phyloP scores from a whole-genome alignment of 139 green algal genomes.

The Zygnema cylindricum region DNA sequence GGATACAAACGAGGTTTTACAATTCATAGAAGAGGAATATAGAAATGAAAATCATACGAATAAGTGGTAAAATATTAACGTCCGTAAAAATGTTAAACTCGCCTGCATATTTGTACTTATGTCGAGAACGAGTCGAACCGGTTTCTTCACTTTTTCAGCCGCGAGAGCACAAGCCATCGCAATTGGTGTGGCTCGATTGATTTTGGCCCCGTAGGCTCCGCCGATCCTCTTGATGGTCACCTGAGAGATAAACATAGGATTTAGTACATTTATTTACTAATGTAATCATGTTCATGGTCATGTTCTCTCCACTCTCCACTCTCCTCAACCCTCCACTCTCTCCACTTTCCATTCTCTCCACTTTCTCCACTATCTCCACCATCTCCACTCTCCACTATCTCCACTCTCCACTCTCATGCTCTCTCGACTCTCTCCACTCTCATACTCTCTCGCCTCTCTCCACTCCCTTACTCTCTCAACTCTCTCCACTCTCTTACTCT shows the following conservation, averaged over 20 bases:
- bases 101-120: constrained; percentile 55
- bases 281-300: too few relatives aligned
- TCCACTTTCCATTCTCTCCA: background rate
- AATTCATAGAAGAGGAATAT: background rate
- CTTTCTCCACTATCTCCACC: too few relatives aligned
- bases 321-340: too few relatives aligned
- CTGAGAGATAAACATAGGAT: constrained; percentile 37
- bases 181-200: constrained; percentile 49
- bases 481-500: too few relatives aligned
- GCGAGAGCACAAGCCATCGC: constrained; percentile 68
- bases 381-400: too few relatives aligned
- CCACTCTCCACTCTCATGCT: too few relatives aligned
- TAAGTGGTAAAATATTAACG: constrained; percentile 14
- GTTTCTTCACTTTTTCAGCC: constrained; percentile 44
- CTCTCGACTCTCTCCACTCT: too few relatives aligned
- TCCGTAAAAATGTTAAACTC: too few relatives aligned
- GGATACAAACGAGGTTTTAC: background rate
- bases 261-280: too few relatives aligned
- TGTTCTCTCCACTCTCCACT: too few relatives aligned
- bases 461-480: too few relatives aligned
- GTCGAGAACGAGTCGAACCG: constrained; percentile 58
- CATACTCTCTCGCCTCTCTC: too few relatives aligned
- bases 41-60: constrained; percentile 3
- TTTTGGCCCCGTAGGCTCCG: constrained; percentile 76
- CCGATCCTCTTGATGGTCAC: constrained; percentile 68